phyloP scores from a whole-genome alignment of 306 rosid species.

The Erythrophleum fordii region DNA sequence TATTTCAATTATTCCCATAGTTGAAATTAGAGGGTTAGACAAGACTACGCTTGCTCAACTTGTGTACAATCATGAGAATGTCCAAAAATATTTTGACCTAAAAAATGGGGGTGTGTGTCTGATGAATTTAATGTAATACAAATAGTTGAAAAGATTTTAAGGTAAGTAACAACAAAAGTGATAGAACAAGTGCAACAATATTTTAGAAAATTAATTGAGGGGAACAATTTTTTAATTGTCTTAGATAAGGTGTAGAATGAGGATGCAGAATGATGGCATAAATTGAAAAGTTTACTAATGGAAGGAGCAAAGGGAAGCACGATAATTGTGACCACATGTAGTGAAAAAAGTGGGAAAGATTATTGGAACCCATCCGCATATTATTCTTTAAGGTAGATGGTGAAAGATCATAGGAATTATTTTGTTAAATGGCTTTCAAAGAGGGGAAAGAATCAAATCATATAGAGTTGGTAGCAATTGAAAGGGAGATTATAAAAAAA shows the following conservation, averaged over 20 bases:
- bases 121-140: constrained; percentile 44
- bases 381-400: constrained; percentile 20
- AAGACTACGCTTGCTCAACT: constrained; percentile 55
- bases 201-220: constrained; percentile 15
- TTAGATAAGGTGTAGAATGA: constrained; percentile 52
- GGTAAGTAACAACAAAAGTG: constrained; percentile 16
- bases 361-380: not conserved
- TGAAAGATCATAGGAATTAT: constrained; percentile 33
- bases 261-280: constrained; percentile 32
- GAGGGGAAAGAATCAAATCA: constrained; percentile 25
- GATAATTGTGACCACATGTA: constrained; percentile 47
- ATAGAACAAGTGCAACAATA: constrained; percentile 34
- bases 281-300: constrained; percentile 28
- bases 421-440: constrained; percentile 37
- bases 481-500: not conserved
- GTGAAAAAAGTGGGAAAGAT: constrained; percentile 25
- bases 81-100: constrained; percentile 32
- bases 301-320: constrained; percentile 47
- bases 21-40: constrained; percentile 55
- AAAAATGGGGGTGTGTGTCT: constrained; percentile 52
- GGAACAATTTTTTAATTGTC: constrained; percentile 46
- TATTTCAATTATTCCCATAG: constrained; percentile 42
- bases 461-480: not conserved
- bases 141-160: constrained; percentile 37
- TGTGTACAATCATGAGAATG: constrained; percentile 28